These are phyloP conservation scores for Fusarium sp. DNA, from an alignment of 2,329 filamentous ascomycete species.

Conservation along the genomic window DNA sequence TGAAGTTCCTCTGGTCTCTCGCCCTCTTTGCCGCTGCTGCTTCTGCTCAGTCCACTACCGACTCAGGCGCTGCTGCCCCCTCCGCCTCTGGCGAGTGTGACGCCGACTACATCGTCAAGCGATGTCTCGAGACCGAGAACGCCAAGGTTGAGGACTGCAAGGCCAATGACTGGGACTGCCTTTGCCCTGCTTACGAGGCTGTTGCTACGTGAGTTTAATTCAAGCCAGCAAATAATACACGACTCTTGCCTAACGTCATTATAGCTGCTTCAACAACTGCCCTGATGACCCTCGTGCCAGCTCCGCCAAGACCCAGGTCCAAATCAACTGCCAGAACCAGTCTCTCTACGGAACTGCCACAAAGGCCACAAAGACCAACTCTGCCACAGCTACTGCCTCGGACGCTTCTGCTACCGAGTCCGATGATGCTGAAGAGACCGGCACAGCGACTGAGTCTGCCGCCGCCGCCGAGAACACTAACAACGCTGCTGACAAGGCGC, in stretches of 20 bases:
- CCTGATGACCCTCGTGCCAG: constrained; percentile 59
- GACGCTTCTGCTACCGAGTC: constrained; percentile 38
- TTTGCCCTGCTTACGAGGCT: constrained; percentile 58
- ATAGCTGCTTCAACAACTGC: constrained; percentile 68
- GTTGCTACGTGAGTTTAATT: constrained; percentile 58
- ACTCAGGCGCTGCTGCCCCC: constrained; percentile 45
- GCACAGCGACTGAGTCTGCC: constrained; percentile 34
- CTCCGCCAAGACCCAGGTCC: constrained; percentile 54
- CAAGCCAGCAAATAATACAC: neutral
- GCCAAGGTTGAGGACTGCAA: constrained; percentile 55
- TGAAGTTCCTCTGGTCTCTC: constrained; percentile 60
- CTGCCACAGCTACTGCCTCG: constrained; percentile 33
- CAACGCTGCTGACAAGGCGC: constrained; percentile 48
- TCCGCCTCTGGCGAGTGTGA: constrained; percentile 52
- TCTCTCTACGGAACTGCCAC: constrained; percentile 56
- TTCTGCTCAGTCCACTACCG: constrained; percentile 50
- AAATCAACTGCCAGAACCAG: constrained; percentile 60
- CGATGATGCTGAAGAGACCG: constrained; percentile 34
- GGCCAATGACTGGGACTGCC: constrained; percentile 59
- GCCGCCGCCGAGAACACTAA: constrained; percentile 41
- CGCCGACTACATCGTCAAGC: constrained; percentile 61
- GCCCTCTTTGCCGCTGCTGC: constrained; percentile 54
- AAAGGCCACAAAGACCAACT: constrained; percentile 42
- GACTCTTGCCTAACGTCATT: constrained; percentile 8
- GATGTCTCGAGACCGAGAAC: constrained; percentile 57